Percentiles rank a stretch among this genome's conserved stretches.
phyloP scores from a whole-genome alignment of 1,139 yeast species.

The Kodamaea plutei region DNA sequence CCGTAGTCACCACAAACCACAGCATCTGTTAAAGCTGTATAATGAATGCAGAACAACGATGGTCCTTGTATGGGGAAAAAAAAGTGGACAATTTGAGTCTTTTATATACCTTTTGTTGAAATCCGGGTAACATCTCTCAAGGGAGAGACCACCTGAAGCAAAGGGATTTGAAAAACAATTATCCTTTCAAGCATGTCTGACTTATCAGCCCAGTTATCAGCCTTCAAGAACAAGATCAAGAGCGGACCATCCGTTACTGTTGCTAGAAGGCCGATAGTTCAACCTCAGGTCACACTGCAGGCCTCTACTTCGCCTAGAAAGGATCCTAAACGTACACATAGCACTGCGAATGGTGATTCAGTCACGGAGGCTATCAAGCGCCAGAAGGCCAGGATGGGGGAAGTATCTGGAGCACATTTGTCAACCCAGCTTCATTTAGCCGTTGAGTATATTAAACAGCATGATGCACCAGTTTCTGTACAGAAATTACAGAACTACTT shows the following conservation, averaged over 20 bases:
- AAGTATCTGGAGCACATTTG: slow-evolving; percentile 54
- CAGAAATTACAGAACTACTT: slow-evolving; percentile 58
- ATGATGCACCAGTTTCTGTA: slow-evolving; percentile 66
- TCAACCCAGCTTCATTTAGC: slow-evolving; percentile 83
- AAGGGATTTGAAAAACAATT: not conserved
- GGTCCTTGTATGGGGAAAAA: slow-evolving; percentile 5
- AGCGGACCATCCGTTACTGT: slow-evolving; percentile 44
- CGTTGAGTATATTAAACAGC: slow-evolving; percentile 73
- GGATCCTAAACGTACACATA: slow-evolving; percentile 5
- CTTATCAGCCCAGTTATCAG: slow-evolving; percentile 45
- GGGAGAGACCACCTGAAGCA: not conserved
- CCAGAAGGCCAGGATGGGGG: slow-evolving; percentile 27
- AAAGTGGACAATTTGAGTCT: not conserved
- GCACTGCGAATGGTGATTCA: slow-evolving; percentile 19
- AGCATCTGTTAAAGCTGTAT: slow-evolving; percentile 2
- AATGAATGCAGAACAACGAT: slow-evolving; percentile 1
- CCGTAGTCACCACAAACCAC: slow-evolving; percentile 12
- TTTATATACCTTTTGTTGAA: not conserved
- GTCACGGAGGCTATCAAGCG: slow-evolving; percentile 36
- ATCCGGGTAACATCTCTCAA: not conserved
- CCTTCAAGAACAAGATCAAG: slow-evolving; percentile 46
- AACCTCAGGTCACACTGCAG: slow-evolving; percentile 5
- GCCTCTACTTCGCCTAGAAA: slow-evolving; percentile 9
- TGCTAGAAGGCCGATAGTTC: slow-evolving; percentile 24
- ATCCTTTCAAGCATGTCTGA: slow-evolving; percentile 33